phyloP scores from a whole-genome alignment of 2,329 filamentous ascomycete genomes.

The Calonectria hongkongensis region DNA sequence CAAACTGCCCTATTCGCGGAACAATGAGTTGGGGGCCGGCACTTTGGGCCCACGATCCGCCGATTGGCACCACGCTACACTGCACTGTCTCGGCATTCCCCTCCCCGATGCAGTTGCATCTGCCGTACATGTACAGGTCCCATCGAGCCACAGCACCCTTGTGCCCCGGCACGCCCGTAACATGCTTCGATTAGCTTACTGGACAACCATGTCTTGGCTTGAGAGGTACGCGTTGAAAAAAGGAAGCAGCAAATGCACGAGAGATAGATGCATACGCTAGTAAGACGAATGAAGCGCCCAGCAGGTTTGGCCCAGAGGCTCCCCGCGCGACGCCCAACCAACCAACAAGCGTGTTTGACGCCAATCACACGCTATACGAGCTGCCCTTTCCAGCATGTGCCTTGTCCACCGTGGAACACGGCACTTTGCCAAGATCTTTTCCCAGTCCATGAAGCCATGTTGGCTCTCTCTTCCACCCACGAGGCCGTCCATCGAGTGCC shows the following conservation, averaged over 20 bases:
- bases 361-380: constrained; percentile 4
- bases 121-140: neutral
- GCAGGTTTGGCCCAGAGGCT: neutral
- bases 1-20: neutral
- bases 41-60: neutral
- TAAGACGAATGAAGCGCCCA: neutral
- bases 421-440: neutral
- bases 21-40: neutral
- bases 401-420: neutral
- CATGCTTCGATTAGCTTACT: neutral
- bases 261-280: neutral
- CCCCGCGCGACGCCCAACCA: neutral
- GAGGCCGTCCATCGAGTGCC: neutral
- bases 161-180: neutral
- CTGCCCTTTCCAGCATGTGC: neutral
- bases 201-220: neutral
- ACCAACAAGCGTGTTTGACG: neutral
- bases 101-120: neutral
- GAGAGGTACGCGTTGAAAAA: neutral
- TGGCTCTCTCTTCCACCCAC: neutral
- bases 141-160: neutral
- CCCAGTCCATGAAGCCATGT: neutral
- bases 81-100: neutral
- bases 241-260: neutral
- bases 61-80: constrained; percentile 21